phyloP scores from a whole-genome alignment of 768 basidiomycete species.

The Tricholoma matsutake region DNA sequence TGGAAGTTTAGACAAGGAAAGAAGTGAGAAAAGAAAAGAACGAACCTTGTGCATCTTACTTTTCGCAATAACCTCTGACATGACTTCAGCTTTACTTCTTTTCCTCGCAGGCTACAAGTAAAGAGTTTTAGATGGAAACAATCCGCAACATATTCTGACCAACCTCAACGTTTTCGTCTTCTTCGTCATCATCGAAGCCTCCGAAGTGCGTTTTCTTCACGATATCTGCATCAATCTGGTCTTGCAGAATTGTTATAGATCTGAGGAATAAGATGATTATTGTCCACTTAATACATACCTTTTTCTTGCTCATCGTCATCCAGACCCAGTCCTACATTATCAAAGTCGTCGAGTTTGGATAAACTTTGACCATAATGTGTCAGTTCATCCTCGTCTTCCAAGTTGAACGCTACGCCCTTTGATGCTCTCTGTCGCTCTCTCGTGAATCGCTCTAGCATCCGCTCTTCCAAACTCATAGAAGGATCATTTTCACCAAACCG shows the following conservation, averaged over 20 bases:
- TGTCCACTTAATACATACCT: constrained; percentile 30
- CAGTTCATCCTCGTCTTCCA: constrained; percentile 89
- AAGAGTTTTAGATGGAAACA: background rate
- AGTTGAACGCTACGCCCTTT: constrained; percentile 77
- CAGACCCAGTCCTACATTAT: constrained; percentile 59
- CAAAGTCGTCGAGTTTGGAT: constrained; percentile 82
- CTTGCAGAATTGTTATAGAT: constrained; percentile 28
- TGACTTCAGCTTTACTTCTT: constrained; percentile 92
- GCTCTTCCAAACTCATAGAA: constrained; percentile 89
- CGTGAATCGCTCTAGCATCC: constrained; percentile 96
- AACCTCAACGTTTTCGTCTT: constrained; percentile 50
- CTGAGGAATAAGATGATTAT: background rate
- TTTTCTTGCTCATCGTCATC: constrained; percentile 57
- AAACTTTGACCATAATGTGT: constrained; percentile 91
- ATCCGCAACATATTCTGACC: background rate
- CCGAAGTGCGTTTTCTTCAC: constrained; percentile 80
- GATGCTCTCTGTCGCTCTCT: constrained; percentile 79
- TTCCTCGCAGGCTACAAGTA: constrained; percentile 67
- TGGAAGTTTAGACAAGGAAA: background rate
- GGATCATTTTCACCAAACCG: constrained; percentile 97
- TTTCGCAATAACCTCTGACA: constrained; percentile 97
- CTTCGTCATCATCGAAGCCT: constrained; percentile 75
- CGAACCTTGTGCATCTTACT: constrained; percentile 91
- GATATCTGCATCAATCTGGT: constrained; percentile 63
- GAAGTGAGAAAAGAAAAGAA: constrained; percentile 8